Base-by-base conservation (phyloP, 1,139 yeast genomes). In the Blastobotrys malaysiensis region DNA sequence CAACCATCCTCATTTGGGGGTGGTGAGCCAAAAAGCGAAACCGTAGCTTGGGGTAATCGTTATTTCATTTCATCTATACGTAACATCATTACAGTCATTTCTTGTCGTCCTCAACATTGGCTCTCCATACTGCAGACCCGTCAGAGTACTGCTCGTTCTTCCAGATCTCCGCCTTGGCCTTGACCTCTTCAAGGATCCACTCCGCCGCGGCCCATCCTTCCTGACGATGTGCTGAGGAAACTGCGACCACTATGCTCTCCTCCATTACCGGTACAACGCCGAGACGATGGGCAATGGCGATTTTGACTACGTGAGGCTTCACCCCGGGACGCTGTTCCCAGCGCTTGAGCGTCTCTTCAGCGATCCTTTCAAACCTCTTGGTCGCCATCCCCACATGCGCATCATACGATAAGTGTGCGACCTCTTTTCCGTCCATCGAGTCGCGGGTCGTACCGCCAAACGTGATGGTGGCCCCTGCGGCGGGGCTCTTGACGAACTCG, bases 361-460 rank as follows among this genome's bases (percentile, higher is more conserved):
- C 78, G 5, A 78, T 71, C 9, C 53, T 55, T 0, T 52, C 39
- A 48, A 78, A 60, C 0, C 78, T 69, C 46, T 64, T 63, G 27
- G 69, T 58, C 1, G 80, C 80, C 52, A 76, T 59, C 14, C 67
- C 69, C n/a, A 61, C 62, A 52, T 77, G 77, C 2, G 78, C 73
- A 51, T 77, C 80, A 59, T 77, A 77, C 22, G 72, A 62, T 19
- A 78, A 65, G 14, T 67, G 63, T 1, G 55, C 56, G 13, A 78
- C 82, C 6, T 57, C 61, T 52, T 74, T 72, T 9, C 70, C 72
- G 39, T 70, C 74, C 61, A 76, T 73, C 21, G 64, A 64, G 61
- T 76, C 73, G 52, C 82, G 65, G 9, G 82, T 78, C 6, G 75
- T 75, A 1, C 82, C 82, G 5, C 76, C 77, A 65, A 78, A 78